These are phyloP conservation scores for Mycena sanguinolenta DNA, from an alignment of 768 basidiomycete species.

Conservation along the genomic window DNA sequence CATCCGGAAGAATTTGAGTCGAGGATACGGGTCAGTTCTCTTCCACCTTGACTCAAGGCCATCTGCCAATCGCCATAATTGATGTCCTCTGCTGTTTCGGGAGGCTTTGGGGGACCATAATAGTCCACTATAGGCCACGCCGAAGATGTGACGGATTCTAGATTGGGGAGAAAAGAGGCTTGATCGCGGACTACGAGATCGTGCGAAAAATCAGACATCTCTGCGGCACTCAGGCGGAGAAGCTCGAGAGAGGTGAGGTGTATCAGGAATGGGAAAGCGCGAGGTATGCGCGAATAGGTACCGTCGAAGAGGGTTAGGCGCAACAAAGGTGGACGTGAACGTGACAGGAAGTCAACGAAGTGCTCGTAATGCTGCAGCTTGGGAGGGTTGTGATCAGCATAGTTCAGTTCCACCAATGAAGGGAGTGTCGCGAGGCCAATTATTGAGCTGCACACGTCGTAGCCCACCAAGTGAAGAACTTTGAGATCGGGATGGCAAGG, in stretches of 20 bases:
- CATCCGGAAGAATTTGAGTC: not conserved
- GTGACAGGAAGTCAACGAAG: too few relatives aligned
- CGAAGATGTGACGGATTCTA: too few relatives aligned
- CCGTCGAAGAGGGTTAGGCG: not conserved
- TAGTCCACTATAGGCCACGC: too few relatives aligned
- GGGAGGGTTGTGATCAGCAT: not conserved
- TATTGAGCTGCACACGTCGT: not conserved
- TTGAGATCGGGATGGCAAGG: not conserved
- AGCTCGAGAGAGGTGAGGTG: too few relatives aligned
- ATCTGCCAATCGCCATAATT: not conserved
- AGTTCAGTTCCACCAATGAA: not conserved
- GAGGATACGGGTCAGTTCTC: not conserved
- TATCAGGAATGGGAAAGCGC: too few relatives aligned
- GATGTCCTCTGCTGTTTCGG: not conserved
- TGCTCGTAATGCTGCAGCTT: too few relatives aligned
- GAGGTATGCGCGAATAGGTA: not conserved
- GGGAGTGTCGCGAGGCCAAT: conserved; percentile 1
- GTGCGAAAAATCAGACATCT: too few relatives aligned
- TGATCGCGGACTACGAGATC: too few relatives aligned
- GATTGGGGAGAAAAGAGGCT: too few relatives aligned
- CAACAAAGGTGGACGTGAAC: too few relatives aligned
- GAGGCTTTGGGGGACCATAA: too few relatives aligned
- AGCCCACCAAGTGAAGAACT: not conserved
- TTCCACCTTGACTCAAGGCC: not conserved
- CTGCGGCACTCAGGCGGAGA: too few relatives aligned